Percentiles rank a stretch among this genome's conserved stretches.
Conservation (phyloP, 192 early-diverging fungal genomes). For the Helicostylum pulchrum region DNA sequence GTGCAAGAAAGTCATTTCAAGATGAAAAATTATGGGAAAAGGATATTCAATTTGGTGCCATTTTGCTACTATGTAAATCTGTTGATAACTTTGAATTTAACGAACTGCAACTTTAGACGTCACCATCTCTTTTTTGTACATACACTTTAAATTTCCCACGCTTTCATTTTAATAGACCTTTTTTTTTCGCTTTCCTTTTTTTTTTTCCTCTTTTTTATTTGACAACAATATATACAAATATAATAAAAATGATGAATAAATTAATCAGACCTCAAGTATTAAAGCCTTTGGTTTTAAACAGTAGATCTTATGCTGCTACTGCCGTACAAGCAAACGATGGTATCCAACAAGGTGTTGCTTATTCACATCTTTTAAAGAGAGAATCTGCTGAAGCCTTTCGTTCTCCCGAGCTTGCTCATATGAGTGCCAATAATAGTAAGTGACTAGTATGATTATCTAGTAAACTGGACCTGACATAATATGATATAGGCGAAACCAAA, state of each 20-base stretch:
- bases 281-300: neutral
- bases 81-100: conserved; percentile 7
- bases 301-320: conserved; percentile 17
- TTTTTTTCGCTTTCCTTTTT: conserved; percentile 2
- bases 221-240: conserved; percentile 1
- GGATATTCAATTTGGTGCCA: conserved; percentile 12
- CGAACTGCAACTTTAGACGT: conserved; percentile 1
- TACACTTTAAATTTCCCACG: conserved; percentile 13
- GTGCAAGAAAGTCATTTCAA: neutral
- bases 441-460: neutral
- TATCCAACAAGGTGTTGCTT: conserved; percentile 74
- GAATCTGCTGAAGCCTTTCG: conserved; percentile 68
- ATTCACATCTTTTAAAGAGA: conserved; percentile 74
- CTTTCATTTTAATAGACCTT: conserved; percentile 7
- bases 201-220: neutral
- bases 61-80: conserved; percentile 6
- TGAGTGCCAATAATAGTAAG: conserved; percentile 57
- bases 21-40: conserved; percentile 9
- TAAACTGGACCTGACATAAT: neutral
- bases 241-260: neutral
- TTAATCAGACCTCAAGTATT: neutral
- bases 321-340: conserved; percentile 72
- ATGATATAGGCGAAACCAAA: conserved; percentile 59
- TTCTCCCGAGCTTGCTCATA: conserved; percentile 63
- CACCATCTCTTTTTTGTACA: too few species aligned